Evolutionary conservation across 2,329 filamentous ascomycete genomes (phyloP).

Genomic region (Colletotrichum neosansevieriae): DNA sequence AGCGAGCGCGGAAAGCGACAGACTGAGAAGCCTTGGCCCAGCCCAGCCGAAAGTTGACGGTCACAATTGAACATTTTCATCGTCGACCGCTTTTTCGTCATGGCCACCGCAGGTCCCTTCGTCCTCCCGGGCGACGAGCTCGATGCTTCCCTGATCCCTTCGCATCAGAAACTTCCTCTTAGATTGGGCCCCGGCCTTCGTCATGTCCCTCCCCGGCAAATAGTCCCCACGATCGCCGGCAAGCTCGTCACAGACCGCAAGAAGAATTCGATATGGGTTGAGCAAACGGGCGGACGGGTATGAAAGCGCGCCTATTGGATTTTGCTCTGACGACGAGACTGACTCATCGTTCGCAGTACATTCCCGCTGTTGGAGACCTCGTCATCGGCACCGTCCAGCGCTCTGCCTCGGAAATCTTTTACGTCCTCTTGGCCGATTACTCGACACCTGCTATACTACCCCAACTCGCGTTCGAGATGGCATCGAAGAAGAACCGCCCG

Average conservation of each 20-base stretch:
- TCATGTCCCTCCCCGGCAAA: slow-evolving; percentile 81
- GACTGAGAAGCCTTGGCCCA: slow-evolving; percentile 1
- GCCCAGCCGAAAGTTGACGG: neutral
- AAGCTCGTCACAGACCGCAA: slow-evolving; percentile 74
- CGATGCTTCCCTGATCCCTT: slow-evolving; percentile 74
- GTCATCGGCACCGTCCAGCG: slow-evolving; percentile 89
- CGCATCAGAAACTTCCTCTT: slow-evolving; percentile 75
- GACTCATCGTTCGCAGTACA: slow-evolving; percentile 69
- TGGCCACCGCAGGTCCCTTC: slow-evolving; percentile 70
- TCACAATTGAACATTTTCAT: slow-evolving; percentile 26
- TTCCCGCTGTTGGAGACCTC: slow-evolving; percentile 83
- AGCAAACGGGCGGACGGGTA: slow-evolving; percentile 77
- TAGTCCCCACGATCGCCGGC: slow-evolving; percentile 76
- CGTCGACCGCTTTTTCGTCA: slow-evolving; percentile 47
- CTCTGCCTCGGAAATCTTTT: slow-evolving; percentile 81
- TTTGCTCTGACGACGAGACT: slow-evolving; percentile 37
- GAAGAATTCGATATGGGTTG: slow-evolving; percentile 85
- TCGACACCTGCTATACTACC: slow-evolving; percentile 77
- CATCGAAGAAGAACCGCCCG: slow-evolving; percentile 91
- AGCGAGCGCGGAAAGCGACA: slow-evolving; percentile 6
- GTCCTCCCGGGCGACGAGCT: slow-evolving; percentile 87
- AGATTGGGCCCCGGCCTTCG: slow-evolving; percentile 87
- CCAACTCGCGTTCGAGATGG: slow-evolving; percentile 92
- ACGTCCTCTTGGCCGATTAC: slow-evolving; percentile 79
- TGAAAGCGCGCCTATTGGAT: slow-evolving; percentile 44